Conservation (phyloP, 2,329 filamentous ascomycete species). For the Pseudocercospora crystallina region DNA sequence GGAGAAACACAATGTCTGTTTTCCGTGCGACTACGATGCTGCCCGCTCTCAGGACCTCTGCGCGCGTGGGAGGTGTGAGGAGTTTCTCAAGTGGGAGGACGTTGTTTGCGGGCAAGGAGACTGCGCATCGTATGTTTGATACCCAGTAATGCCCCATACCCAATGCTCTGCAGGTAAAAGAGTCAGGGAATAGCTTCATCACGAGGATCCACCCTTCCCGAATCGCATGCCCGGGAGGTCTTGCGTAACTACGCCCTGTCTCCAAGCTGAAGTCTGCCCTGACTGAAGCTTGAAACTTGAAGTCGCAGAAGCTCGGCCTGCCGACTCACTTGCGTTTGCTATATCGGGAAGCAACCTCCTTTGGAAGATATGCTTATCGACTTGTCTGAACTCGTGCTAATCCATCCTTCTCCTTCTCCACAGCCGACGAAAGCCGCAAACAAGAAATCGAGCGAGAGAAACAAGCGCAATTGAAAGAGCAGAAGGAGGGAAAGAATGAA, state of each 20-base stretch:
- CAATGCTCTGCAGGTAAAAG: not conserved
- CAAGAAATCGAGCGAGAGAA: conserved; percentile 55
- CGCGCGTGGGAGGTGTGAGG: conserved; percentile 19
- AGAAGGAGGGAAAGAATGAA: conserved; percentile 63
- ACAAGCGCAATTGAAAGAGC: conserved; percentile 57
- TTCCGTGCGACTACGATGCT: not conserved
- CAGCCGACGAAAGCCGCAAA: conserved; percentile 46
- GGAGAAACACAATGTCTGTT: not conserved
- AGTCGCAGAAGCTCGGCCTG: too few species aligned
- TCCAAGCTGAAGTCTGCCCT: too few species aligned
- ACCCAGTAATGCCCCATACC: too few species aligned
- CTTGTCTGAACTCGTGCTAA: too few species aligned
- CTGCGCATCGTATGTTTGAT: conserved; percentile 42
- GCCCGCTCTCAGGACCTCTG: conserved; percentile 7
- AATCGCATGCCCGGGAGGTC: too few species aligned
- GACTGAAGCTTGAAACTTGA: too few species aligned
- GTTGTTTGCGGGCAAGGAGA: conserved; percentile 45
- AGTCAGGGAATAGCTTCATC: conserved; percentile 2
- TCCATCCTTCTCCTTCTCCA: not conserved
- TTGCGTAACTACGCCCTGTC: too few species aligned
- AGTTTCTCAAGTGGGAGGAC: conserved; percentile 41
- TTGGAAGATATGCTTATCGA: too few species aligned
- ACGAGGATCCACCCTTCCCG: too few species aligned
- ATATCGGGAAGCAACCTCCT: not conserved
- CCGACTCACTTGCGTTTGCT: not conserved